Base-by-base conservation (phyloP, 495 filamentous ascomycete genomes). In the Aspergillus baeticus region DNA sequence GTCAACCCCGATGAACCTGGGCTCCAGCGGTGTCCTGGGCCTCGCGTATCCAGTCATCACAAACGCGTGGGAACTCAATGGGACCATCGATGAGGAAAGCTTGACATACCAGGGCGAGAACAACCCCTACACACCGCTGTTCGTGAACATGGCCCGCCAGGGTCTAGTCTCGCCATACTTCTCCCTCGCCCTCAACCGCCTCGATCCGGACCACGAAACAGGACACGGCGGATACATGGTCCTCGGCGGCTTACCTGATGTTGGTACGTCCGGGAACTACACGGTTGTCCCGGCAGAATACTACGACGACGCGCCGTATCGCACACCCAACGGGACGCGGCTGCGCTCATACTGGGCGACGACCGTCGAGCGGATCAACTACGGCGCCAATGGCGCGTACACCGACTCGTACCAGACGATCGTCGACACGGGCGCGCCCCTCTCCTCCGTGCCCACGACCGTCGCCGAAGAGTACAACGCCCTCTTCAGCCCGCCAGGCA, bases 341-440 rank as follows among this genome's bases (percentile, higher is more conserved):
- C 31, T 35, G 5, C 57, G 61, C 34, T 61, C 64, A 3, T 69
- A 68, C 56, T 71, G 69, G 69, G 51, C 64, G 0, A 58, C 56
- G 0, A 64, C 69, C 17, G 47, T 72, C 14, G n/a, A 22, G 0
- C 33, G 33, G 1, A 56, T 61, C 14, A 55, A 5, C n/a, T 68
- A 63, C 39, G 67, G 66, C 68, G 34, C 37, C 26, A 11, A 63
- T 59, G 37, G 26, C 49, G 20, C 14, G 7, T 52, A 42, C 22
- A 20, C 6, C 1, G 31, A n/a, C 11, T 50, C 62, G 1, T 69
- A 63, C 47, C 67, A 69, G 50, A 82, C 80, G 0, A 84, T 87
- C 61, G 77, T 90, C 53, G 89, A 92, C 70, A 81, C 87, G 0
- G 89, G 88, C 31, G 89, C 88, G 5, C 81, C 83, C 0, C 80